These are phyloP conservation scores for Ramichloridium luteum DNA, from an alignment of 2,329 filamentous ascomycete genomes.

Conservation along the genomic window DNA sequence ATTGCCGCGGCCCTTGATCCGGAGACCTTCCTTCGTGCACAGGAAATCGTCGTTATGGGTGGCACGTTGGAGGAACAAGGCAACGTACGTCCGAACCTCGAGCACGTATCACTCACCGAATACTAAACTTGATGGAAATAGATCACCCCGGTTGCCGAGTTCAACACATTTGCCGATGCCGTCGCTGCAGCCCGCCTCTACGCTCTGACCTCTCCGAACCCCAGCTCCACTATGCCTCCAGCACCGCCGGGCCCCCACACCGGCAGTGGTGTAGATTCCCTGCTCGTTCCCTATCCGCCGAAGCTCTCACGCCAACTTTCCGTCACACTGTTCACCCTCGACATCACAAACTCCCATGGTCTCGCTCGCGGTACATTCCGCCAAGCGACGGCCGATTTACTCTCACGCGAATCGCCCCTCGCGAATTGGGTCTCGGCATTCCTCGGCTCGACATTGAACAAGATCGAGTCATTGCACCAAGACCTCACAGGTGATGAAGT, in stretches of 20 bases:
- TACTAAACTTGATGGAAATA: constrained; percentile 22
- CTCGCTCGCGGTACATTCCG: constrained; percentile 31
- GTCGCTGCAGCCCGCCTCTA: constrained; percentile 38
- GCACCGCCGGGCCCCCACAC: constrained; percentile 31
- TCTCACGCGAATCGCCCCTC: constrained; percentile 28
- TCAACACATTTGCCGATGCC: constrained; percentile 83
- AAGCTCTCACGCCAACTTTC: constrained; percentile 31
- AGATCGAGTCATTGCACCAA: constrained; percentile 31
- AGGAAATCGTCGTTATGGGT: constrained; percentile 93
- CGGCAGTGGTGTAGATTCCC: constrained; percentile 15
- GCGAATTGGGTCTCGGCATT: constrained; percentile 36
- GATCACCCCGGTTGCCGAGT: constrained; percentile 72
- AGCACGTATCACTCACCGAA: neutral
- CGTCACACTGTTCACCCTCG: constrained; percentile 37
- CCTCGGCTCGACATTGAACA: constrained; percentile 33
- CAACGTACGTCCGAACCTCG: constrained; percentile 45
- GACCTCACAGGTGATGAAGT: constrained; percentile 25
- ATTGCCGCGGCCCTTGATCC: constrained; percentile 79
- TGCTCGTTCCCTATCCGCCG: constrained; percentile 29
- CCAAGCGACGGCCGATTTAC: constrained; percentile 18
- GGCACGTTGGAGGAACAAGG: constrained; percentile 68
- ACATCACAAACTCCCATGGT: constrained; percentile 35
- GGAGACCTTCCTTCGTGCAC: constrained; percentile 75
- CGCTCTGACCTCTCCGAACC: constrained; percentile 42
- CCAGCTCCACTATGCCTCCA: constrained; percentile 69